phyloP scores from a whole-genome alignment of 73 alveolate genomes.

The Paramecium octaurelia region DNA sequence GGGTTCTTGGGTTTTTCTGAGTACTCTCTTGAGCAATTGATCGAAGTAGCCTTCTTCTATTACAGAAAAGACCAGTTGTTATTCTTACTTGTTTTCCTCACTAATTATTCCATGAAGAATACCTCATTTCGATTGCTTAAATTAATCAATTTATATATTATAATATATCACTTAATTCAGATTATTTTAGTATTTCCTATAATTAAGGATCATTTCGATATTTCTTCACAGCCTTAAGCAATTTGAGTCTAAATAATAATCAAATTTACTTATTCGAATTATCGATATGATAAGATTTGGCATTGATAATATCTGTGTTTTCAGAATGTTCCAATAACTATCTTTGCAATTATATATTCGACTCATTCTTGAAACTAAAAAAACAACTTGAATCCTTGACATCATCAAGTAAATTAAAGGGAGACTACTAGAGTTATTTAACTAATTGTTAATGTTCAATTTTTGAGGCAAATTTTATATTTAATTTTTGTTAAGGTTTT shows the following conservation, averaged over 20 bases:
- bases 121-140: background rate
- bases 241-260: background rate
- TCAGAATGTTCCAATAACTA: constrained; percentile 1
- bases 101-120: constrained; percentile 10
- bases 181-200: background rate
- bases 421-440: background rate
- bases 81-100: constrained; percentile 1
- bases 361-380: constrained; percentile 6
- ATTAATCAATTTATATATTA: constrained; percentile 13
- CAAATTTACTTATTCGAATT: background rate
- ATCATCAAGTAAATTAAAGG: background rate
- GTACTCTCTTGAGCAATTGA: background rate
- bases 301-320: background rate
- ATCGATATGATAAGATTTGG: background rate
- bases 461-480: constrained; percentile 40
- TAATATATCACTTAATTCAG: constrained; percentile 18
- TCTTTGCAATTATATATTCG: background rate
- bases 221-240: background rate
- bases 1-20: constrained; percentile 3
- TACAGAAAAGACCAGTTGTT: background rate
- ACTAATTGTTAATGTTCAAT: constrained; percentile 26
- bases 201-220: background rate
- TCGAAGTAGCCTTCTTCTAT: constrained; percentile 1
- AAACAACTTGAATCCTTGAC: background rate
- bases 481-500: background rate